Evolutionary conservation across 805 yeast genomes (phyloP).

Genomic region (Candida railenensis): DNA sequence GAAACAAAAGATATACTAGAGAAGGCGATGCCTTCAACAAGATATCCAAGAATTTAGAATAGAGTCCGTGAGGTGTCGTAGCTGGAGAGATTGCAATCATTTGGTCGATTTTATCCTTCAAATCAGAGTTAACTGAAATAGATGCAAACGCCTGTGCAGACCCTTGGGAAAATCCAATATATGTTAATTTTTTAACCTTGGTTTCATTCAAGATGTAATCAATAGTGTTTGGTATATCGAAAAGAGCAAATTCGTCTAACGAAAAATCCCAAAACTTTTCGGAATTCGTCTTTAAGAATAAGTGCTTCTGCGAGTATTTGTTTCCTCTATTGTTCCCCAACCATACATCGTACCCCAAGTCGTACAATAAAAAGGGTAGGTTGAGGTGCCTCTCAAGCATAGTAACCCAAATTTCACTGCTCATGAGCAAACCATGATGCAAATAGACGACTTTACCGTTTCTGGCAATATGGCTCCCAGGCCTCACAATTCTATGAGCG

Average conservation of each 20-base stretch:
- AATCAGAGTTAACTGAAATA: slow-evolving; percentile 59
- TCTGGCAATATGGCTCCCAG: slow-evolving; percentile 14
- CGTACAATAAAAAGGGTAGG: slow-evolving; percentile 74
- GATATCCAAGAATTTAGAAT: slow-evolving; percentile 72
- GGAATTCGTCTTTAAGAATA: slow-evolving; percentile 27
- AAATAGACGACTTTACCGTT: slow-evolving; percentile 61
- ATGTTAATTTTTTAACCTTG: slow-evolving; percentile 44
- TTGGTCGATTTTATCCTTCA: slow-evolving; percentile 53
- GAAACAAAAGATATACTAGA: slow-evolving; percentile 68
- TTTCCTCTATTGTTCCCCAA: slow-evolving; percentile 64
- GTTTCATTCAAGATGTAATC: slow-evolving; percentile 65
- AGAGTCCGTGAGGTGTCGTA: slow-evolving; percentile 83
- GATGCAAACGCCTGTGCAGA: slow-evolving; percentile 92
- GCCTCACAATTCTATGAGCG: slow-evolving; percentile 61
- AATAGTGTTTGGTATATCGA: slow-evolving; percentile 83
- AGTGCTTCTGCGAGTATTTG: slow-evolving; percentile 84
- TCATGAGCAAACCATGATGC: slow-evolving; percentile 91
- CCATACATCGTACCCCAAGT: slow-evolving; percentile 92
- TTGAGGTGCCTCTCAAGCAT: slow-evolving; percentile 38
- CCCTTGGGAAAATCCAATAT: slow-evolving; percentile 92
- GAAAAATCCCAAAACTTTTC: slow-evolving; percentile 84
- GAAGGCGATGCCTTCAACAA: slow-evolving; percentile 76
- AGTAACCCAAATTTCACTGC: slow-evolving; percentile 72
- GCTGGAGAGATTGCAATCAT: slow-evolving; percentile 93
- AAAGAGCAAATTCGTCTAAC: slow-evolving; percentile 86